Evolutionary conservation across 106 monocot genomes (phyloP).

Genomic region (Cymbidium sinense): DNA sequence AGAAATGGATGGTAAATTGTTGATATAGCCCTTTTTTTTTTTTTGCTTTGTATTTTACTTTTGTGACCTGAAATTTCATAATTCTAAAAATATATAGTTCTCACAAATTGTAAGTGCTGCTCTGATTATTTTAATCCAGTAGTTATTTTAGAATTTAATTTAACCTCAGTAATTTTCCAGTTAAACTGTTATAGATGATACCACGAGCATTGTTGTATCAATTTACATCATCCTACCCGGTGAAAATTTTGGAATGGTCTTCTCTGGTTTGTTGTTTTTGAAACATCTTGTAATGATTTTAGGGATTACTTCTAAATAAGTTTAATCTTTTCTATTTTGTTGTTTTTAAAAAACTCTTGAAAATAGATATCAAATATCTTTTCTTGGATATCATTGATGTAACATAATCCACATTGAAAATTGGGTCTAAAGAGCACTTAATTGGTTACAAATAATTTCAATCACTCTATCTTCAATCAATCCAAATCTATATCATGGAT

Average conservation of each 20-base stretch:
- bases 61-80: background rate
- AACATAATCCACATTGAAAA: no score
- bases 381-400: no score
- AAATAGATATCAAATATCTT: no score
- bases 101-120: background rate
- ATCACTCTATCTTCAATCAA: no score
- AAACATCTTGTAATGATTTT: background rate
- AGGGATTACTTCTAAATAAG: no score
- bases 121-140: conserved; percentile 1
- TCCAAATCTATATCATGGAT: no score
- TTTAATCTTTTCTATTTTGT: no score
- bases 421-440: no score
- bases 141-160: background rate
- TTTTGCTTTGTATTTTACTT: background rate
- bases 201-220: background rate
- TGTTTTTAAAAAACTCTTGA: no score
- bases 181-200: background rate
- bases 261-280: background rate
- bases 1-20: conserved; percentile 75
- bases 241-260: background rate
- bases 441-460: no score
- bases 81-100: background rate
- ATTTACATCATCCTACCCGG: background rate
- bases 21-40: background rate
- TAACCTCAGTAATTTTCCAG: background rate